A percentile compares a stretch with the other conserved stretches of the same genome.
Evolutionary conservation across 768 basidiomycete genomes (phyloP).

Genomic region (Lepiota subincarnata): DNA sequence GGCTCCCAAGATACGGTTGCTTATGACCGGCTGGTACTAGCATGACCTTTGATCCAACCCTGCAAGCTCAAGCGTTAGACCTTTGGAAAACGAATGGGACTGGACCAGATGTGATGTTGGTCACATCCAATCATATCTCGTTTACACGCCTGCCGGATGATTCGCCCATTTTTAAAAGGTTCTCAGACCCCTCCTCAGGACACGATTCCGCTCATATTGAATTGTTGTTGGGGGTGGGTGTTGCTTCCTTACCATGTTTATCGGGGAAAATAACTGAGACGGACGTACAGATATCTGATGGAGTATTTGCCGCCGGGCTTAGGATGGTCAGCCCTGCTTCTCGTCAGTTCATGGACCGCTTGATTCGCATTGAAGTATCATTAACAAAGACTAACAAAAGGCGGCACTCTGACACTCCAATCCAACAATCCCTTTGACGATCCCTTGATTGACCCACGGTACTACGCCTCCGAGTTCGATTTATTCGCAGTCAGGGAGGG

Average conservation of each 20-base stretch:
- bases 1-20: too few species aligned
- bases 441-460: constrained; percentile 38
- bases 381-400: neutral
- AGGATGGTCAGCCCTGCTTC: constrained; percentile 22
- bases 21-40: too few species aligned
- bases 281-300: constrained; percentile 11
- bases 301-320: constrained; percentile 17
- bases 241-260: neutral
- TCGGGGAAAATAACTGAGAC: neutral
- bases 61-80: neutral
- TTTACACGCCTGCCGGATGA: neutral
- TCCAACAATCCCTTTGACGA: constrained; percentile 36
- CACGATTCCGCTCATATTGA: constrained; percentile 8
- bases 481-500: constrained; percentile 18
- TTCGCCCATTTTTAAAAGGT: neutral
- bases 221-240: constrained; percentile 1
- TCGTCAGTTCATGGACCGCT: constrained; percentile 13
- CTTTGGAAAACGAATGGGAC: constrained; percentile 3
- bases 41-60: too few species aligned
- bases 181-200: constrained; percentile 14
- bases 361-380: neutral
- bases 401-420: constrained; percentile 23
- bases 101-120: constrained; percentile 1
- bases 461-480: constrained; percentile 21
- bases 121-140: neutral